Evolutionary conservation across 202 grass and related monocot genomes (phyloP), one percentile per base, ranked within the genome.

Genomic region (Setaria viridis): DNA sequence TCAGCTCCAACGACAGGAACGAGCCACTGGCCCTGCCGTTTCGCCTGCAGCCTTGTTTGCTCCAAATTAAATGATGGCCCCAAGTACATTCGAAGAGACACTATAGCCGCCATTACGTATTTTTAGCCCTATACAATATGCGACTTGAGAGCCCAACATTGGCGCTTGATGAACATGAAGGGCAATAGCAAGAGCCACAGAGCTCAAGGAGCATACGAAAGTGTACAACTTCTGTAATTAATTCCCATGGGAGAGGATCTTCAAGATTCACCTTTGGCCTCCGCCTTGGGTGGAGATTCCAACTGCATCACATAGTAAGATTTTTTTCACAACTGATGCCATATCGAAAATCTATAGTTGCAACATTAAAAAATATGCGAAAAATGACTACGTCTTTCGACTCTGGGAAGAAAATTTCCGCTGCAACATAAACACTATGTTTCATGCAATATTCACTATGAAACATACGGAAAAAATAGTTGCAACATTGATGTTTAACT

Each of bases 261-360:
- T 13, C 2, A 49, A 82, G 83, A 85, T 85, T 85, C 87, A 70
- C 45, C 19, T 89, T 67, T 30, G 39, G 42, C 68, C 4, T 45
- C 33, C 20, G 8, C 45, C 54, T 5, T 47, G 2, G 5, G 35
- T 7, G 65, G 82, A 89, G 87, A 85, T 85, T 85, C 82, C 82
- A 64, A 16, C n/a, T 45, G 41, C 56, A 16, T 43, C 6, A 14
- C 4, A 30, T 60, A 1, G 12, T 53, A 54, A 85, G 70, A 81
- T 85, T 89, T 77, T 77, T 45, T 81, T 55, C 15, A 48, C 51
- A 17, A 46, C 14, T 25, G 30, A 63, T 73, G 13, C 50, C n/a
- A n/a, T n/a, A 25, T 25, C 25, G 25, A 25, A 25, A 25, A 25
- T 25, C 25, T 25, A 25, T 25, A 25, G 25, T 25, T 25, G 25